phyloP scores from a whole-genome alignment of 2,329 filamentous ascomycete species.

The Botrytis aclada region DNA sequence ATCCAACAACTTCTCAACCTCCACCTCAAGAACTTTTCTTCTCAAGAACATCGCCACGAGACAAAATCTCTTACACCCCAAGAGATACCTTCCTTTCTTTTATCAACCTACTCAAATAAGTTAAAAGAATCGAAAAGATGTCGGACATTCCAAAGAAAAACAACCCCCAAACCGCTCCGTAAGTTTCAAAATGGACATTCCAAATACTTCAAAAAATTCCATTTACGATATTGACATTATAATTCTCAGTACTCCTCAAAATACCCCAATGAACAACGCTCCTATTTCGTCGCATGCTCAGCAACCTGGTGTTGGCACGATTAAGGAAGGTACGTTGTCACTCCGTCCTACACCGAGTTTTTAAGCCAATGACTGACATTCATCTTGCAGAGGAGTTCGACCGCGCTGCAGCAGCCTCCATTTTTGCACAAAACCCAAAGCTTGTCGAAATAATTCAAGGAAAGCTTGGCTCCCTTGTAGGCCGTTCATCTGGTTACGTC shows the following conservation, averaged over 20 bases:
- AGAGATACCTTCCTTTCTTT: conserved; percentile 7
- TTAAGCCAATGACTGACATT: conserved; percentile 28
- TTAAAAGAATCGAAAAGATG: conserved; percentile 44
- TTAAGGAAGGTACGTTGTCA: conserved; percentile 81
- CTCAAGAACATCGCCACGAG: conserved; percentile 17
- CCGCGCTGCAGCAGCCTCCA: conserved; percentile 78
- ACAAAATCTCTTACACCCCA: conserved; percentile 16
- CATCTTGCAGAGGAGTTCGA: conserved; percentile 75
- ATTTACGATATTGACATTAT: conserved; percentile 1
- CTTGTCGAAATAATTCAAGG: conserved; percentile 98
- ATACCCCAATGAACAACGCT: conserved; percentile 92
- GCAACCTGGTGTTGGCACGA: conserved; percentile 88
- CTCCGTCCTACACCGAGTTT: conserved; percentile 34
- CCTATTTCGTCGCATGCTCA: conserved; percentile 97
- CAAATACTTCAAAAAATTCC: conserved; percentile 7
- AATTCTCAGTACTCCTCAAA: conserved; percentile 83
- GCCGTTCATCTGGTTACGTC: conserved; percentile 94
- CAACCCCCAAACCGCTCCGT: conserved; percentile 58
- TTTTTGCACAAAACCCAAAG: conserved; percentile 93
- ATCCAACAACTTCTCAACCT: conserved; percentile 22
- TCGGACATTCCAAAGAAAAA: conserved; percentile 64
- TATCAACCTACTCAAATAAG: conserved; percentile 2
- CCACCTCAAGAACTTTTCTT: conserved; percentile 20
- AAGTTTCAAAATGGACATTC: conserved; percentile 41
- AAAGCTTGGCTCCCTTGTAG: conserved; percentile 88